Evolutionary conservation across 176 grass and related monocot species (phyloP), one percentile per base, ranked within the genome.

Genomic region (Aegilops speltoides): DNA sequence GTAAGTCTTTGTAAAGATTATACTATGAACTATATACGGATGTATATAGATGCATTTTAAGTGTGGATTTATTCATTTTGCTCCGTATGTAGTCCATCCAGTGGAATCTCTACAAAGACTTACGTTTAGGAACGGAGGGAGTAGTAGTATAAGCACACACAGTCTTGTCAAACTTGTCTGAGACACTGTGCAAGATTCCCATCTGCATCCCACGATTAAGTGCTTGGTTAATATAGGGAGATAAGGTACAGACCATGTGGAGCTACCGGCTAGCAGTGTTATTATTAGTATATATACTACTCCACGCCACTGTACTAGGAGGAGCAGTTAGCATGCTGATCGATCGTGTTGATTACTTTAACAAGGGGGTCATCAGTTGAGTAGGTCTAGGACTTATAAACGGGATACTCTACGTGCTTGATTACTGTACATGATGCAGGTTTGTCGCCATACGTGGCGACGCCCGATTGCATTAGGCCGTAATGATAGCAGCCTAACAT

Each of bases 161-260:
- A 26, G 9, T 6, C 29, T 16, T 9, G 56, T 73, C 67, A 32
- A 31, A n/a, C 73, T 26, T 50, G 17, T 45, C 14, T 50, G 23
- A 61, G 22, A 50, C 36, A 34, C n/a, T 22, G n/a, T 65, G 67
- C 82, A 45, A 86, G 50, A 86, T 52, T 61, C 68, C 72, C 79
- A 5, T 81, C 52, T 15, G 64, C 79, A 50, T 52, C 17, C 2
- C n/a, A 46, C 76, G 23, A 82, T 50, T 50, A 76, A 76, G 6
- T 50, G 19, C 7, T 46, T 43, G 15, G 6, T 41, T 26, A 24
- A 75, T 41, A 75, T 28, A 24, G 10, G 46, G 16, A 16, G 29
- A 22, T 10, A 22, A 79, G 52, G 76, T 41, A 80, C 59, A 43
- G 24, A 23, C 40, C 76, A 85, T 85, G 43, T 56, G 56, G 56